A percentile compares a stretch with the other conserved stretches of the same genome.
Evolutionary conservation across 495 filamentous ascomycete genomes (phyloP).

Genomic region (Penicillium subrubescens): DNA sequence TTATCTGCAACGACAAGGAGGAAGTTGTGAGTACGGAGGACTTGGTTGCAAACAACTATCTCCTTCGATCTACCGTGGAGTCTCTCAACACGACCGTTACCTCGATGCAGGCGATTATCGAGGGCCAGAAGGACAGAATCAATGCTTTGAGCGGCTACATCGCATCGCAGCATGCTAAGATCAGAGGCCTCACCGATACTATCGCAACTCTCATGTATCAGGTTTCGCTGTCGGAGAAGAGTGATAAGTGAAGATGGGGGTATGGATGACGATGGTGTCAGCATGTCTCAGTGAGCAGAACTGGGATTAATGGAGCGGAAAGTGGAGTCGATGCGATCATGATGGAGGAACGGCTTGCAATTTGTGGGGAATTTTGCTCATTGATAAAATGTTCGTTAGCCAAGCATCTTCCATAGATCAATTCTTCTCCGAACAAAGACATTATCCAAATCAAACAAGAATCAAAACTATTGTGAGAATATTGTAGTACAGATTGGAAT

Average conservation of each 20-base stretch:
- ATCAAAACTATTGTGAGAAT: background rate
- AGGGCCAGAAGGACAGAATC: background rate
- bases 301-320: background rate
- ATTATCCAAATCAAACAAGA: background rate
- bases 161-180: background rate
- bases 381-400: background rate
- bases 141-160: background rate
- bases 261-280: background rate
- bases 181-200: background rate
- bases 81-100: background rate
- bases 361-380: background rate
- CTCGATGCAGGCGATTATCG: slow-evolving; percentile 1
- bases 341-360: background rate
- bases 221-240: background rate
- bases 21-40: background rate
- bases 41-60: background rate
- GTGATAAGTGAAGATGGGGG: background rate
- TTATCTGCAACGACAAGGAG: background rate
- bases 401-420: background rate
- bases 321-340: background rate
- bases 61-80: background rate
- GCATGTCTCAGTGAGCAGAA: background rate
- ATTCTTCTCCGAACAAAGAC: background rate
- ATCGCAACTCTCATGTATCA: background rate
- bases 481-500: background rate